These are phyloP conservation scores for Haplographium delicatum DNA, from an alignment of 495 filamentous ascomycete species.

Conservation along the genomic window DNA sequence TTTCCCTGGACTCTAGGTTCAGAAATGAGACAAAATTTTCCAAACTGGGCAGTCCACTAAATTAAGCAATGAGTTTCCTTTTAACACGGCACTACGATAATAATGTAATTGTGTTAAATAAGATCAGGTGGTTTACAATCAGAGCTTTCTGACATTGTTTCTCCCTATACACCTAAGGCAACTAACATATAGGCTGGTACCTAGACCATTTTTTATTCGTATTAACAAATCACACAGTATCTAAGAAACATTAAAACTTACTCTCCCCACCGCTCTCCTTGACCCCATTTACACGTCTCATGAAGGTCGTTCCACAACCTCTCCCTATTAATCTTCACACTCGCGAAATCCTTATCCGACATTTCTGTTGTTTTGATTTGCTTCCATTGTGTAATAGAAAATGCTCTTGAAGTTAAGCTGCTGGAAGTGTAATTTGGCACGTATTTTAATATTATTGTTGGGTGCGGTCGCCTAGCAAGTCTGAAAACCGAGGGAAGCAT, in stretches of 20 bases:
- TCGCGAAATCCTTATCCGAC: slow-evolving; percentile 20
- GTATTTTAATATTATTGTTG: neutral
- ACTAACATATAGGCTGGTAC: neutral
- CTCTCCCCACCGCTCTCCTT: slow-evolving; percentile 59
- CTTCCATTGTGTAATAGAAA: slow-evolving; percentile 2
- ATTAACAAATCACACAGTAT: neutral
- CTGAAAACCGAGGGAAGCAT: neutral
- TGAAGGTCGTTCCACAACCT: slow-evolving; percentile 60
- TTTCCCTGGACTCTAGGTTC: too few relatives aligned
- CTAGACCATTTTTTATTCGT: neutral
- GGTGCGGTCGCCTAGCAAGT: neutral
- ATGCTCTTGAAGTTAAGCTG: neutral
- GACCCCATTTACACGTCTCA: slow-evolving; percentile 62
- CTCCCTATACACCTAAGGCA: too few relatives aligned
- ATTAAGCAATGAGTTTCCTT: too few relatives aligned
- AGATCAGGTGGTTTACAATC: too few relatives aligned
- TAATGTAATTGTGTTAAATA: too few relatives aligned
- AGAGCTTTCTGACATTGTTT: too few relatives aligned
- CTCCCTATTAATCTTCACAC: slow-evolving; percentile 51
- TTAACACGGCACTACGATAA: too few relatives aligned
- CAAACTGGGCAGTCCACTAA: too few relatives aligned
- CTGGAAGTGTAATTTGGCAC: neutral
- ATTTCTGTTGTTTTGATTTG: slow-evolving; percentile 13
- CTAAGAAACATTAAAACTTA: slow-evolving; percentile 32
- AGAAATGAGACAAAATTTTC: too few relatives aligned